Percentiles rank a stretch among this genome's conserved stretches.
Conservation (phyloP, 2,329 filamentous ascomycete species). For the Trichoderma harzianum region DNA sequence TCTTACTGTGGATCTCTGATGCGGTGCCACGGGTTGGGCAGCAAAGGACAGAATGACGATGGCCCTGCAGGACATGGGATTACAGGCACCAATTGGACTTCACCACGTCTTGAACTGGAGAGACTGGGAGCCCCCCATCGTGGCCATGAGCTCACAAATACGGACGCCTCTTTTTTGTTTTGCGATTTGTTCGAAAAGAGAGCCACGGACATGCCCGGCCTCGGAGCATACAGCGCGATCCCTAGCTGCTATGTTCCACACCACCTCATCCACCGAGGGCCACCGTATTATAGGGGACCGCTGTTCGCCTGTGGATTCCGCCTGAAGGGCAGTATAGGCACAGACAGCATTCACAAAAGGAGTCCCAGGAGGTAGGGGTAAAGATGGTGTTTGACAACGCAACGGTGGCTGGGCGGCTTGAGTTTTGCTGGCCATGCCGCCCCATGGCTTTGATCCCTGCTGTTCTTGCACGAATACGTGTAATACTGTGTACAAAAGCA, state of each 20-base stretch:
- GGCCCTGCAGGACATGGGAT: constrained; percentile 4
- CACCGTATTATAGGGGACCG: constrained; percentile 1
- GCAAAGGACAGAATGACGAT: constrained; percentile 22
- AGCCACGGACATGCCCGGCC: background rate
- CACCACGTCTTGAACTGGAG: constrained; percentile 24
- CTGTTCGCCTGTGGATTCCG: background rate
- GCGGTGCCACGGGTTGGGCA: constrained; percentile 24
- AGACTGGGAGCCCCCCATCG: background rate
- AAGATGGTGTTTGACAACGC: background rate
- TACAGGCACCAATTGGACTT: constrained; percentile 23
- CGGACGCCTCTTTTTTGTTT: background rate
- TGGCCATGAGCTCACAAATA: background rate
- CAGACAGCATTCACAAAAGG: background rate
- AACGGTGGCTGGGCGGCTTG: constrained; percentile 6
- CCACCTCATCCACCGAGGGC: constrained; percentile 5
- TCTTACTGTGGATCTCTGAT: constrained; percentile 13
- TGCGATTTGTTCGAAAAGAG: background rate
- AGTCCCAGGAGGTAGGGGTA: background rate
- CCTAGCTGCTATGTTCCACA: constrained; percentile 15
- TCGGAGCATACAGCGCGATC: background rate
- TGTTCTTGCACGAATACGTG: background rate
- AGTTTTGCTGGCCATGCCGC: background rate
- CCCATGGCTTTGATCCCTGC: constrained; percentile 1
- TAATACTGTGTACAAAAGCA: background rate
- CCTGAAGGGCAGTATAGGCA: background rate